A percentile compares a stretch with the other conserved stretches of the same genome.
Evolutionary conservation across 306 rosid genomes (phyloP).

Genomic region (Canavalia ensiformis): DNA sequence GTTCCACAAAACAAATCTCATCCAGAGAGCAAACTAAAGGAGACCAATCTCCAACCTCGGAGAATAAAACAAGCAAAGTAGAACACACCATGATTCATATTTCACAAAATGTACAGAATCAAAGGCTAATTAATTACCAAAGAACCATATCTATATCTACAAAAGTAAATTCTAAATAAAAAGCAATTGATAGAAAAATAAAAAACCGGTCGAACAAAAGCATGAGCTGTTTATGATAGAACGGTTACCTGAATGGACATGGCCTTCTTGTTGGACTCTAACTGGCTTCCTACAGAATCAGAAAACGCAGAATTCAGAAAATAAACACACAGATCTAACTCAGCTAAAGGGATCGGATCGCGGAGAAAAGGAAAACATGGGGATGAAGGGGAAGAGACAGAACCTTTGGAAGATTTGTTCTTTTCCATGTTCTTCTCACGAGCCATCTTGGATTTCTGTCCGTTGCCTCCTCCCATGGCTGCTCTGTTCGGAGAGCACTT

Average conservation of each 20-base stretch:
- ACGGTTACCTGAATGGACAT: slow-evolving; percentile 78
- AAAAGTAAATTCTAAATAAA: no score
- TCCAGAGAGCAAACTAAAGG: no score
- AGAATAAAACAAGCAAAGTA: no score
- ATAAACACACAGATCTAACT: slow-evolving; percentile 9
- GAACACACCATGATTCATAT: no score
- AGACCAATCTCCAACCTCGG: no score
- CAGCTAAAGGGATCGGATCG: no score
- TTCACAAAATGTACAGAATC: no score
- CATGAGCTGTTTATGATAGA: neutral
- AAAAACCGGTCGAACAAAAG: no score
- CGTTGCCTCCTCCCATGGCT: slow-evolving; percentile 96
- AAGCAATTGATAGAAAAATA: no score
- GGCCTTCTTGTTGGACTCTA: slow-evolving; percentile 84
- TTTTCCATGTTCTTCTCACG: slow-evolving; percentile 84
- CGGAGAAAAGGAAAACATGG: neutral
- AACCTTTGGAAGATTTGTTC: slow-evolving; percentile 53
- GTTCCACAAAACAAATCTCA: no score
- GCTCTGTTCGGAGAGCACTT: slow-evolving; percentile 22
- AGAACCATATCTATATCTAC: no score
- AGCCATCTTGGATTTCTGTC: slow-evolving; percentile 85
- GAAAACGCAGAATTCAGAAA: neutral
- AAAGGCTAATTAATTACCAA: no score
- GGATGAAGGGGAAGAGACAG: neutral
- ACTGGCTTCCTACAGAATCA: slow-evolving; percentile 74